Base-by-base conservation (phyloP, 140 eudicot genomes). In the Cichorium intybus region DNA sequence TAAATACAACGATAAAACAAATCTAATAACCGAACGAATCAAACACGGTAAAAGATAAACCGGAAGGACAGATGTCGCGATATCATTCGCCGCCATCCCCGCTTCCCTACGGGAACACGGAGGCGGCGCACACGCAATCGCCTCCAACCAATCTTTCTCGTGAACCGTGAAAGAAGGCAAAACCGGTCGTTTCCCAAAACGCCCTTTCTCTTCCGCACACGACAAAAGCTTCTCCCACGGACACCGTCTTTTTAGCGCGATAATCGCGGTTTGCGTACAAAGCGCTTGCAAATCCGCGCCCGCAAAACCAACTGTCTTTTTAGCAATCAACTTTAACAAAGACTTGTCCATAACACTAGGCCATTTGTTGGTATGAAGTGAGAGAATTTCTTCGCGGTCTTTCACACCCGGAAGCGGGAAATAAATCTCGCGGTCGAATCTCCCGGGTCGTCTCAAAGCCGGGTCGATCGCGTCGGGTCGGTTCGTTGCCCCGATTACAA, bases 221-320 rank as follows among this genome's bases (percentile, higher is more conserved):
- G 82, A 66, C 9, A 93, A 87, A 64, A 88, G 69, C 46, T 88
- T 69, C 5, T 85, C 88, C 80, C 89, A 87, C 0, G 84, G 79
- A 54, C 95, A 93, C 52, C 81, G 78, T 75, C 92, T 86, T 61
- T 81, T 85, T 7, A 93, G 67, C 6, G 96, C 93, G 64, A 73
- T 77, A 64, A 93, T 86, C 45, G 97, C 97, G 1, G 99, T 89
- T 66, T 93, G 99, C 53, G 97, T 84, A 78, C 99, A 93, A 64
- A 93, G 88, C 73, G 99, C 95, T 79, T 93, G 99, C 60, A 92
- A 60, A 80, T 92, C 99, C 47, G 99, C 99, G 71, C 99, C 97
- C 50, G 99, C 99, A 84, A 88, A 93, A 4, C 99, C 99, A 26
- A 86, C 82, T 8, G 99, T 85, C 65, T 66, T 73, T 69, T 75